Evolutionary conservation across 2,329 filamentous ascomycete genomes (phyloP), one percentile per base, ranked within the genome.

Genomic region (Xylaria sp.): DNA sequence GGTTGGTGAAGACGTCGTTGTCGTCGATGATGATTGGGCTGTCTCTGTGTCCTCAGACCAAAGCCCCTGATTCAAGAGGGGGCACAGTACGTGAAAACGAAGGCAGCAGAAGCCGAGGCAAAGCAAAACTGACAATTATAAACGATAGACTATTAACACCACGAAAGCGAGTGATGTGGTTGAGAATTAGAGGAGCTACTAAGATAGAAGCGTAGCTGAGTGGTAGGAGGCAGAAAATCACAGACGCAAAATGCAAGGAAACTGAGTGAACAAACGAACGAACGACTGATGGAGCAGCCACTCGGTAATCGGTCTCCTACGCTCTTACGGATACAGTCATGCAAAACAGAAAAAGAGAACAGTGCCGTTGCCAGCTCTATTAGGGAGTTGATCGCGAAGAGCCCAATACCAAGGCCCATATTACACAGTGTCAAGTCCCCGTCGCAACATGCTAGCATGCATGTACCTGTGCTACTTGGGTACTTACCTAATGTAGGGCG

Each of bases 111-210:
- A 72, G 23, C 39, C 64, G 65, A 54, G 46, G 70, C 70, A 71
- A 73, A 71, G 63, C 60, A 52, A 72, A 70, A 64, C 41, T 31
- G 62, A 66, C 31, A 61, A 77, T 74, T 75, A 77, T 74, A 76
- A 77, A 75, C 72, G 74, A 79, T 76, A 78, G 76, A 76, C 72
- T 70, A 71, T 70, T 61, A 71, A 68, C 49, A 78, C 82, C 83
- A 84, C 84, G 85, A 84, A 82, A 89, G 84, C 87, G 88, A 90
- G 83, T 86, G 88, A 89, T 83, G 83, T 81, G 75, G 70, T 64
- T 72, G 64, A 69, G 67, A 68, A 70, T 71, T 68, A 73, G 71
- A 71, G 76, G 65, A 73, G 57, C 25, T 69, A 73, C 28, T 60
- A 25, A n/a, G 69, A 65, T 58, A 62, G 63, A 66, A 73, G 64